phyloP scores from a whole-genome alignment of 306 rosid genomes.

The Adenanthera pavonina region DNA sequence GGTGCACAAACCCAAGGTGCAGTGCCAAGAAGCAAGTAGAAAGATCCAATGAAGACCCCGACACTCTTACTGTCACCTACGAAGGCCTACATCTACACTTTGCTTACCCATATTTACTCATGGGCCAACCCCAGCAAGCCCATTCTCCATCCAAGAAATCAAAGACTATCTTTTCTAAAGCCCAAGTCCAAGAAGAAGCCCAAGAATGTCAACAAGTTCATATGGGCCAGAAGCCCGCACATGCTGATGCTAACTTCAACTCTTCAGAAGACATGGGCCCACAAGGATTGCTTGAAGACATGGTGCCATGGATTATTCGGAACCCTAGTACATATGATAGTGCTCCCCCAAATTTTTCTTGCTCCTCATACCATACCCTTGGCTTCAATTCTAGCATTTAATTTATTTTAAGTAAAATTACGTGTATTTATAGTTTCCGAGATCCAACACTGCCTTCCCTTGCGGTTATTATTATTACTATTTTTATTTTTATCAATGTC shows the following conservation, averaged over 20 bases:
- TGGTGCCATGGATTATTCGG: constrained; percentile 80
- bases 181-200: constrained; percentile 26
- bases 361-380: constrained; percentile 45
- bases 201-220: background rate
- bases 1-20: constrained; percentile 90
- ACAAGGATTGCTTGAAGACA: constrained; percentile 70
- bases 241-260: background rate
- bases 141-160: constrained; percentile 60
- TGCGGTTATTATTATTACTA: too few relatives aligned
- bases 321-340: constrained; percentile 55
- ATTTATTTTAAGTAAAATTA: background rate
- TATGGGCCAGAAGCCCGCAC: constrained; percentile 14
- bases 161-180: constrained; percentile 44
- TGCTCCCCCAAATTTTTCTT: constrained; percentile 48
- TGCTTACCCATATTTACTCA: constrained; percentile 68
- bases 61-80: constrained; percentile 78
- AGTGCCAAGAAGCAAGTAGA: constrained; percentile 95
- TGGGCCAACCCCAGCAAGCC: constrained; percentile 45
- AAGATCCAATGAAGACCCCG: constrained; percentile 78
- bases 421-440: constrained; percentile 17
- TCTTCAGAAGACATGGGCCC: constrained; percentile 27
- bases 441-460: background rate
- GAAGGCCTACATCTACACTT: constrained; percentile 94
- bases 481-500: background rate
- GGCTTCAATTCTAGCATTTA: constrained; percentile 51